Base-by-base conservation (phyloP, 2,329 filamentous ascomycete genomes). In the Pleurostoma richardsiae region DNA sequence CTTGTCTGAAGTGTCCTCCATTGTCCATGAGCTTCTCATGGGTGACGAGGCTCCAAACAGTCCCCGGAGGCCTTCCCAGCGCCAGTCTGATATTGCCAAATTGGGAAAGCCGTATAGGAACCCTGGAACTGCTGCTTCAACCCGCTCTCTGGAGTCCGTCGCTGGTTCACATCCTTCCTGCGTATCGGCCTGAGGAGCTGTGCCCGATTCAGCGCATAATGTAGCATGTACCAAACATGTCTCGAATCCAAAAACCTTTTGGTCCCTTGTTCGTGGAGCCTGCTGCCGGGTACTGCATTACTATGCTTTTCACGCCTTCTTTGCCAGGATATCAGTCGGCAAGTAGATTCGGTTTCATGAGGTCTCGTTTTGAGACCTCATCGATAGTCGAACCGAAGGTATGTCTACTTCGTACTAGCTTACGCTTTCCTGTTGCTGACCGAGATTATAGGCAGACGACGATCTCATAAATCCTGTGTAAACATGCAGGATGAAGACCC, bases 1-100 rank as follows among this genome's bases (percentile, higher is more conserved):
- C 4, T 42, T 39, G 8, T 47, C 46, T 11, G 30, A 41, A 19
- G 28, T 44, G 27, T 47, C 46, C 4, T 28, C 29, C n/a, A 31
- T 39, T 10, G 42, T 10, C 3, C 4, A 29, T 4, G 29, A 6
- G 4, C 10, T n/a, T 7, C 29, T 41, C 6, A 38, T 41, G 27
- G 40, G 4, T 4, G 39, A n/a, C 4, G 4, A 4, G 3, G 19
- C 11, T 4, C 2, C 38, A 30, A 3, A 7, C 7, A 38, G 36
- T 10, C 1, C 7, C 10, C 38, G 31, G 7, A 41, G 8, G 10
- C 29, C 6, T 4, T 43, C 41, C 26, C 29, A 33, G 27, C 28
- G 39, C 4, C 41, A 31, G 4, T 6, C 10, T 10, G 27, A 41
- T 5, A 44, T 48, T 6, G 19, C 30, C 8, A 5, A 27, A 4